These are phyloP conservation scores for Penicillium bialowiezense DNA, from an alignment of 495 filamentous ascomycete genomes.

Conservation along the genomic window DNA sequence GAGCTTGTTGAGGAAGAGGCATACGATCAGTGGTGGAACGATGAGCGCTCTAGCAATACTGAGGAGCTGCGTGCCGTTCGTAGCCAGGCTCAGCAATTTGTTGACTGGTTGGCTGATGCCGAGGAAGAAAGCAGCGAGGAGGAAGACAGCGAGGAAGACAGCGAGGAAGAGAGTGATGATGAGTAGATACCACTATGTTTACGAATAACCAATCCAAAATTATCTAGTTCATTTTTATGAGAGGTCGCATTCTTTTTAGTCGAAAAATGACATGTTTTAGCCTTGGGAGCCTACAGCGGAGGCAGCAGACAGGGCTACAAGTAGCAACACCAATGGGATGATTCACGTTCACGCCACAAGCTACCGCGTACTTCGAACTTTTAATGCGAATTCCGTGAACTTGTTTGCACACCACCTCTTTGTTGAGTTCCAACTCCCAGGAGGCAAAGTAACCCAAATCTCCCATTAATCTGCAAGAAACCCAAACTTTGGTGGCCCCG, in stretches of 20 bases:
- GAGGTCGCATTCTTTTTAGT: too few relatives aligned
- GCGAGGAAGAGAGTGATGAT: conserved; percentile 42
- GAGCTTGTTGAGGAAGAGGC: conserved; percentile 90
- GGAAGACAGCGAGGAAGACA: conserved; percentile 45
- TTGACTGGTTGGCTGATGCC: conserved; percentile 82
- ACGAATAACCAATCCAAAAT: not conserved
- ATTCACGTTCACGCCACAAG: too few relatives aligned
- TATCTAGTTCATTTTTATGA: not conserved
- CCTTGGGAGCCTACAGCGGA: not conserved
- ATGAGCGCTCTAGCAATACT: conserved; percentile 58
- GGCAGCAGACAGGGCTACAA: too few relatives aligned
- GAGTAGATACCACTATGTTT: conserved; percentile 8
- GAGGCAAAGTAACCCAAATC: too few relatives aligned
- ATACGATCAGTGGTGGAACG: conserved; percentile 83
- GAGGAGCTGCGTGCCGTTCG: conserved; percentile 69
- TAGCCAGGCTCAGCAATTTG: conserved; percentile 69
- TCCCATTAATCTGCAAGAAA: too few relatives aligned
- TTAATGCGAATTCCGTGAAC: too few relatives aligned
- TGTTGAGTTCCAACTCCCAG: too few relatives aligned
- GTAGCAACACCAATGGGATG: too few relatives aligned
- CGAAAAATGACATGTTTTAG: not conserved
- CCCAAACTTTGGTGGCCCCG: too few relatives aligned
- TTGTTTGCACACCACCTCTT: too few relatives aligned
- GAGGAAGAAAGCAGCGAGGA: conserved; percentile 76
- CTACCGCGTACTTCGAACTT: too few relatives aligned